Percentiles rank a stretch among this genome's conserved stretches.
phyloP scores from a whole-genome alignment of 2,329 filamentous ascomycete genomes.

The Verticillium zaregamsianum region DNA sequence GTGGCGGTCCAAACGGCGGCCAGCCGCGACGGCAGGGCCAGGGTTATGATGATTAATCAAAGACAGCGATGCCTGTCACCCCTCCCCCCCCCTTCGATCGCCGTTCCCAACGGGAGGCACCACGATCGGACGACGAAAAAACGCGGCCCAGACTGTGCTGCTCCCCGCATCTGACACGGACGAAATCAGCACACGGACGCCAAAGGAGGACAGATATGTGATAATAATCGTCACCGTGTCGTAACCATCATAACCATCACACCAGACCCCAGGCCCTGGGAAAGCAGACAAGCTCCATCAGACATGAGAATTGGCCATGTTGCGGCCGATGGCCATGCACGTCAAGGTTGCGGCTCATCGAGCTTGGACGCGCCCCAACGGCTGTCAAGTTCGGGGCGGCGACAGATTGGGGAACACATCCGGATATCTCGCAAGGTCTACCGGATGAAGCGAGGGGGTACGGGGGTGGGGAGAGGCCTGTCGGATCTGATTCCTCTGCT shows the following conservation, averaged over 20 bases:
- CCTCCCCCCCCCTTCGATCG: too few relatives aligned
- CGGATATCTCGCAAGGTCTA: neutral
- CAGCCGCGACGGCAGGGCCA: too few relatives aligned
- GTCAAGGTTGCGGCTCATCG: neutral
- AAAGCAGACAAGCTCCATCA: neutral
- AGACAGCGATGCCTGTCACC: too few relatives aligned
- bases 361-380: neutral
- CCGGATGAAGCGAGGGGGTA: neutral
- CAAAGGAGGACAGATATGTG: too few relatives aligned
- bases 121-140: too few relatives aligned
- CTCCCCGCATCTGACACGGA: too few relatives aligned
- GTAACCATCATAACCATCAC: neutral
- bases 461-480: neutral
- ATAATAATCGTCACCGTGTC: neutral
- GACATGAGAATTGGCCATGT: neutral
- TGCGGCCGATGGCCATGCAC: neutral
- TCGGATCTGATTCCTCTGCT: too few relatives aligned
- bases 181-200: too few relatives aligned
- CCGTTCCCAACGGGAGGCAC: too few relatives aligned
- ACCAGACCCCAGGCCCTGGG: neutral
- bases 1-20: too few relatives aligned
- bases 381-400: neutral
- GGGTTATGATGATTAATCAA: too few relatives aligned
- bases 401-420: neutral
- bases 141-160: too few relatives aligned